Conservation (phyloP, 164 flowering plant genomes). For the Macadamia integrifolia region DNA sequence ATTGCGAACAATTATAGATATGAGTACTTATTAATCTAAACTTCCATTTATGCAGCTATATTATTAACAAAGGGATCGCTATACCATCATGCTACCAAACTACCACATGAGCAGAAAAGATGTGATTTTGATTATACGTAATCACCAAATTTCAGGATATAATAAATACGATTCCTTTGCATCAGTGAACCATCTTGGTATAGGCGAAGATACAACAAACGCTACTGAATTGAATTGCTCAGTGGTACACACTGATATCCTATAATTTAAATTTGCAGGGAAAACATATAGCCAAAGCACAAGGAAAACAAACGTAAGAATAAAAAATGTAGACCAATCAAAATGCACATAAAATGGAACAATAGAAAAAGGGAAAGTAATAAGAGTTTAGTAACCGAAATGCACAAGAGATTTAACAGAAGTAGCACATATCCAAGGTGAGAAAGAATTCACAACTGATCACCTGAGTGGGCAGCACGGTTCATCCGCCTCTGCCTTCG, state of each 20-base stretch:
- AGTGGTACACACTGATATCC: too few relatives aligned
- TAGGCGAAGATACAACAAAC: too few relatives aligned
- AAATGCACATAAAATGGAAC: not conserved
- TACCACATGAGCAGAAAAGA: too few relatives aligned
- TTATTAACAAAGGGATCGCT: not conserved
- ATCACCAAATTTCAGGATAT: too few relatives aligned
- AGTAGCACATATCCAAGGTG: not conserved
- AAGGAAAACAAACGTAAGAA: not conserved
- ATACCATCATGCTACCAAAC: not conserved
- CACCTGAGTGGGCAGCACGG: conserved; percentile 38
- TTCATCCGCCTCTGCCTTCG: conserved; percentile 34
- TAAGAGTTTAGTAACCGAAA: not conserved
- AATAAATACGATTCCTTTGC: too few relatives aligned
- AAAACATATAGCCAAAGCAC: not conserved
- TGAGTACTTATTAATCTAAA: not conserved
- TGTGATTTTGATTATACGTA: too few relatives aligned
- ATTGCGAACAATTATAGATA: not conserved
- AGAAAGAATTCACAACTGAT: not conserved
- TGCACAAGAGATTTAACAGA: not conserved
- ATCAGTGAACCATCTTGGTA: too few relatives aligned
- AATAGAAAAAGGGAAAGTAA: not conserved
- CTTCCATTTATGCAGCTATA: not conserved
- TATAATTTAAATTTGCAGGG: not conserved
- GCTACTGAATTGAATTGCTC: too few relatives aligned
- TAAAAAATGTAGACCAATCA: not conserved